phyloP scores from a whole-genome alignment of 306 rosid genomes.

The Prunus davidiana region DNA sequence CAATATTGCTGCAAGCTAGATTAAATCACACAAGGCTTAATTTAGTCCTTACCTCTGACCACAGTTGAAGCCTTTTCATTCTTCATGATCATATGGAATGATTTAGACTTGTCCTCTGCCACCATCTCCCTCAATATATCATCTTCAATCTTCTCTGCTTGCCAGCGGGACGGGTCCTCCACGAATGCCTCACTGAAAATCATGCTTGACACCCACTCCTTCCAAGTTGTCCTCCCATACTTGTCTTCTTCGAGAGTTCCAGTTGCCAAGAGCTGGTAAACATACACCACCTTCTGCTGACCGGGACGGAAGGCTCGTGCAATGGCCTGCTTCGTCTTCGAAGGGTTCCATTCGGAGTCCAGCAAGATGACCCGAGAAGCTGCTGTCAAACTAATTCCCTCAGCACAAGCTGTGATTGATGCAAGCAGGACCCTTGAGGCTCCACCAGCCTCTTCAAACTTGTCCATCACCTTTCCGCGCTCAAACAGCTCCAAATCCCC shows the following conservation, averaged over 20 bases:
- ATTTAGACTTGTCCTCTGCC: slow-evolving; percentile 67
- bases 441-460: slow-evolving; percentile 75
- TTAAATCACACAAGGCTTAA: no score
- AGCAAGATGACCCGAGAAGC: slow-evolving; percentile 87
- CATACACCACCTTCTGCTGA: slow-evolving; percentile 81
- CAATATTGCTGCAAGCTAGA: no score
- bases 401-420: slow-evolving; percentile 94
- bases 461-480: slow-evolving; percentile 83
- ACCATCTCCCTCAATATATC: slow-evolving; percentile 84
- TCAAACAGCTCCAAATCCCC: slow-evolving; percentile 92
- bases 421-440: slow-evolving; percentile 80
- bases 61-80: slow-evolving; percentile 88
- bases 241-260: slow-evolving; percentile 87
- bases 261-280: slow-evolving; percentile 78
- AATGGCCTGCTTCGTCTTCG: slow-evolving; percentile 93
- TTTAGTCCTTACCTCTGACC: slow-evolving; percentile 41
- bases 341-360: slow-evolving; percentile 97
- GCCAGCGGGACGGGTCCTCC: slow-evolving; percentile 90
- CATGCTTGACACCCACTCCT: slow-evolving; percentile 97
- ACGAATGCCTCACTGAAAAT: slow-evolving; percentile 89
- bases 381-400: slow-evolving; percentile 93
- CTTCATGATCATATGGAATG: slow-evolving; percentile 91
- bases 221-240: slow-evolving; percentile 78
- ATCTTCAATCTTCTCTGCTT: slow-evolving; percentile 86
- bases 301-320: slow-evolving; percentile 95